These are phyloP conservation scores for Pogostemon cablin DNA, from an alignment of 257 asterid species.

Conservation along the genomic window DNA sequence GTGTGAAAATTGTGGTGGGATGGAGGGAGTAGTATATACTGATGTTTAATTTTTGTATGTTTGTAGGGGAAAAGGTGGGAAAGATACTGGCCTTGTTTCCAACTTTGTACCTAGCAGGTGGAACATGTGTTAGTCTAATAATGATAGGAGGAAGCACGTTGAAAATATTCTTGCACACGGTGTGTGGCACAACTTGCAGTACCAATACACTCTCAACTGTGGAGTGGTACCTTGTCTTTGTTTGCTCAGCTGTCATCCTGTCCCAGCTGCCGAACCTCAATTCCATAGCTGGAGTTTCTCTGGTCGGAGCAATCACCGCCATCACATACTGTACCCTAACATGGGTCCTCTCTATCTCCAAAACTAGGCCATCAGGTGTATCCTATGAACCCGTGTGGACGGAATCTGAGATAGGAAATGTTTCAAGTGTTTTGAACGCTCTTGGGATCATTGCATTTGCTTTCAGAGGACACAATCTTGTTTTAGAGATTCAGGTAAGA, in stretches of 20 bases:
- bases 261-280: constrained; percentile 89
- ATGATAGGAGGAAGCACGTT: constrained; percentile 82
- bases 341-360: constrained; percentile 66
- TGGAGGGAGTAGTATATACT: too few relatives aligned
- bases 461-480: constrained; percentile 89
- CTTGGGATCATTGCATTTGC: constrained; percentile 85
- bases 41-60: not conserved
- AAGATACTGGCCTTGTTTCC: constrained; percentile 74
- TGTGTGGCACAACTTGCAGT: constrained; percentile 42
- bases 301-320: constrained; percentile 71
- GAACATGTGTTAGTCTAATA: constrained; percentile 83
- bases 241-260: constrained; percentile 57
- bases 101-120: constrained; percentile 83
- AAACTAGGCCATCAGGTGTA: constrained; percentile 51
- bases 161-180: constrained; percentile 62
- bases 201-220: constrained; percentile 42
- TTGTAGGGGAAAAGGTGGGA: constrained; percentile 66
- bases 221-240: constrained; percentile 76
- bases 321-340: constrained; percentile 70
- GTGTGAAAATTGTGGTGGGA: too few relatives aligned
- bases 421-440: constrained; percentile 67
- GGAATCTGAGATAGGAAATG: constrained; percentile 45
- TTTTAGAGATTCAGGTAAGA: constrained; percentile 77
- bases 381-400: constrained; percentile 47
- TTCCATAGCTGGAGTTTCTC: constrained; percentile 83